These are phyloP conservation scores for Penicillium ochrochloron DNA, from an alignment of 495 filamentous ascomycete species.

Conservation along the genomic window DNA sequence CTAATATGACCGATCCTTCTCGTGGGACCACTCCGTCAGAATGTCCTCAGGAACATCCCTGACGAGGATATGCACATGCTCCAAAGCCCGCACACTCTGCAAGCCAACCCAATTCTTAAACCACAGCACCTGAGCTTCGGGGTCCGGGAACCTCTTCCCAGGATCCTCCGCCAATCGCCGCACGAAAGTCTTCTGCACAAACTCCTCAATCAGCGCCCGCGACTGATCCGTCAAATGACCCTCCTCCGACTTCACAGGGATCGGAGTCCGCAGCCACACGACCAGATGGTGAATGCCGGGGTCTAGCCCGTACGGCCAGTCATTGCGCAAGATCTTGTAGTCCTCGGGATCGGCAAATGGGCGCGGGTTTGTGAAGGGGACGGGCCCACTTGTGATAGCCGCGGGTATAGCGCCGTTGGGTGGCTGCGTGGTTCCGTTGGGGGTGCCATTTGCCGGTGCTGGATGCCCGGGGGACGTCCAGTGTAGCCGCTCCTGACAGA, in stretches of 20 bases:
- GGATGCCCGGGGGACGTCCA: constrained; percentile 58
- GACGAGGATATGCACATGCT: constrained; percentile 77
- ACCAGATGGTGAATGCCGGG: constrained; percentile 68
- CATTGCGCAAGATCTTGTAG: constrained; percentile 79
- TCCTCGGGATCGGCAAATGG: constrained; percentile 74
- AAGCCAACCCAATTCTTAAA: constrained; percentile 94
- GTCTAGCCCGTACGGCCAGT: constrained; percentile 87
- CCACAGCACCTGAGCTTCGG: constrained; percentile 72
- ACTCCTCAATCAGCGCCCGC: constrained; percentile 62
- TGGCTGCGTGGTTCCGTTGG: constrained; percentile 15
- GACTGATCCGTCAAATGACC: constrained; percentile 77
- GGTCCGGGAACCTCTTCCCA: constrained; percentile 36
- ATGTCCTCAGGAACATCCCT: constrained; percentile 63
- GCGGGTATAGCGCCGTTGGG: constrained; percentile 14
- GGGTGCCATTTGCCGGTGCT: constrained; percentile 11
- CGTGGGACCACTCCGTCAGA: constrained; percentile 64
- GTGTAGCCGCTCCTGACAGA: constrained; percentile 71
- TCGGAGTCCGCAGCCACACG: constrained; percentile 62
- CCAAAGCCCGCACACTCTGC: constrained; percentile 82
- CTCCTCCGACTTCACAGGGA: constrained; percentile 50
- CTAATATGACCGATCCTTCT: constrained; percentile 14
- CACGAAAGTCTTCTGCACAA: constrained; percentile 70
- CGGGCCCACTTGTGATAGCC: constrained; percentile 30
- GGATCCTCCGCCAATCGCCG: constrained; percentile 52
- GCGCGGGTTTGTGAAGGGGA: constrained; percentile 46